phyloP scores from a whole-genome alignment of 805 yeast species.

The Blastobotrys parvus region DNA sequence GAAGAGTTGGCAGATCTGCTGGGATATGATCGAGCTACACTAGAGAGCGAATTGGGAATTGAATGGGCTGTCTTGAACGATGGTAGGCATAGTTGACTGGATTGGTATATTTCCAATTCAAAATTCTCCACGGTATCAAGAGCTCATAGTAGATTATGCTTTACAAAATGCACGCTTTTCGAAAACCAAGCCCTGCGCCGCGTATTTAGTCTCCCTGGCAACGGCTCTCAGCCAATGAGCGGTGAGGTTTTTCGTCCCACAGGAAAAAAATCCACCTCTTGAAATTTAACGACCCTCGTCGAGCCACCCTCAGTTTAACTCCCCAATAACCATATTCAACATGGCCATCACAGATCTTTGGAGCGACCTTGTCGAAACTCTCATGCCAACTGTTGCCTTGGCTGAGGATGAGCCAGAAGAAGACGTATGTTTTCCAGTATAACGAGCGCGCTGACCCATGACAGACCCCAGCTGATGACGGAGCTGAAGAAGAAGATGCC shows the following conservation, averaged over 20 bases:
- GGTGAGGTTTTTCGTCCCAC: neutral
- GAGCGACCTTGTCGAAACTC: conserved; percentile 65
- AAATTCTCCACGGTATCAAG: too few species aligned
- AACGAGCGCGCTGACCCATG: neutral
- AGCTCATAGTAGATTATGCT: too few species aligned
- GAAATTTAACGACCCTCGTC: neutral
- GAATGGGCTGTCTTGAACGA: too few species aligned
- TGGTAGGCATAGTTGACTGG: too few species aligned
- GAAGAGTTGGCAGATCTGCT: neutral
- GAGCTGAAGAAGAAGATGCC: conserved; percentile 36
- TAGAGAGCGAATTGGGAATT: neutral
- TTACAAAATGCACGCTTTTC: too few species aligned
- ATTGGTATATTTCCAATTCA: too few species aligned
- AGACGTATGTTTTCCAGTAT: conserved; percentile 1
- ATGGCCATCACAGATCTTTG: conserved; percentile 18
- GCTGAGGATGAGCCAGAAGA: conserved; percentile 48
- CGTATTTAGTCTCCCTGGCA: neutral
- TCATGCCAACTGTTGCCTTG: conserved; percentile 70
- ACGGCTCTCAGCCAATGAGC: neutral
- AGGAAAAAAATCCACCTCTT: neutral
- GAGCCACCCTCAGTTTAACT: too few species aligned
- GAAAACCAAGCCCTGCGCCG: too few species aligned
- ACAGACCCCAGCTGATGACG: conserved; percentile 27
- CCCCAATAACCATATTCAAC: too few species aligned
- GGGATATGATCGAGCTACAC: neutral